These are phyloP conservation scores for Hypoxylon sp. DNA, from an alignment of 2,329 filamentous ascomycete genomes.

Conservation along the genomic window DNA sequence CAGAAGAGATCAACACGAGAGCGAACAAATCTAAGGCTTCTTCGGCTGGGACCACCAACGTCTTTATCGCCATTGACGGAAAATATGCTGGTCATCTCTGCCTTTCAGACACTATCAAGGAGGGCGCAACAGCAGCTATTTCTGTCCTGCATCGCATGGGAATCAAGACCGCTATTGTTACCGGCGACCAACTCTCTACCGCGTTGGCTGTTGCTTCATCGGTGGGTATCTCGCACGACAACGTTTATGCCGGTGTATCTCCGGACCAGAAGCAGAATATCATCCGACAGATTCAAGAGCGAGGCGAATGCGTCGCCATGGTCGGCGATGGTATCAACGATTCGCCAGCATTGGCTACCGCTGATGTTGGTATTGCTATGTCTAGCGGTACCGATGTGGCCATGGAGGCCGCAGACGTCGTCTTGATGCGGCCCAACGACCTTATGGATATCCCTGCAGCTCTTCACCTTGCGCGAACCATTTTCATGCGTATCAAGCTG, in stretches of 20 bases:
- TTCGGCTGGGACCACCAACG: conserved; percentile 82
- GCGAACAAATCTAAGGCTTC: conserved; percentile 56
- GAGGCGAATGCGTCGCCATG: conserved; percentile 89
- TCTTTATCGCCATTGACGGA: conserved; percentile 89
- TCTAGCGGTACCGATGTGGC: conserved; percentile 94
- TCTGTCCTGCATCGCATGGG: conserved; percentile 86
- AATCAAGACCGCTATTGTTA: conserved; percentile 90
- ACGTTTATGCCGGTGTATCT: conserved; percentile 88
- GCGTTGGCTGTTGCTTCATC: conserved; percentile 84
- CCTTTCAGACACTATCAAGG: conserved; percentile 91
- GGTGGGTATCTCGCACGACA: conserved; percentile 80
- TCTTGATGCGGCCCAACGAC: conserved; percentile 93
- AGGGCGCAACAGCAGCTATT: conserved; percentile 83
- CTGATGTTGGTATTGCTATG: conserved; percentile 93
- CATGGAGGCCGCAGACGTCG: conserved; percentile 96
- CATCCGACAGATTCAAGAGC: conserved; percentile 78
- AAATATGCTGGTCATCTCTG: conserved; percentile 84
- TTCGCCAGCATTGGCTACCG: conserved; percentile 92
- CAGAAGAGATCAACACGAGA: conserved; percentile 68
- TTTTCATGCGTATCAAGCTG: conserved; percentile 92
- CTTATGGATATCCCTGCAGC: conserved; percentile 93
- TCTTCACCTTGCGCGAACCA: conserved; percentile 82
- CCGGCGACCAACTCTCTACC: conserved; percentile 88
- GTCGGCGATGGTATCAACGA: conserved; percentile 99
- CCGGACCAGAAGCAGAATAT: conserved; percentile 93